Conservation (phyloP, 192 early-diverging fungal species). For the Phlyctochytrium arcticum region DNA sequence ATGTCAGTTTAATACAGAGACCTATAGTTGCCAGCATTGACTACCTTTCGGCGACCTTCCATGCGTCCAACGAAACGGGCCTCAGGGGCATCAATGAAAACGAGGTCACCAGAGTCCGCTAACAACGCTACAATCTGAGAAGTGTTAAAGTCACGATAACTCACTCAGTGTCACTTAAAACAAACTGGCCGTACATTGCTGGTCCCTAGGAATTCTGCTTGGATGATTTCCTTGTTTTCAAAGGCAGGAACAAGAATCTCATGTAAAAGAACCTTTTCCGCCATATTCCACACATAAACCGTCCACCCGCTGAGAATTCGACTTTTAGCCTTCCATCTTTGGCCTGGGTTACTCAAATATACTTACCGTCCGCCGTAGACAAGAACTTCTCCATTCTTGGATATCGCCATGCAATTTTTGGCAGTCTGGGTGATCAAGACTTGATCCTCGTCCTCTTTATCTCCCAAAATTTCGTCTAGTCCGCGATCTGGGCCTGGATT, state of each 20-base stretch:
- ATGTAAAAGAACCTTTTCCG: slow-evolving; percentile 42
- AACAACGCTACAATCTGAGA: slow-evolving; percentile 34
- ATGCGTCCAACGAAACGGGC: slow-evolving; percentile 40
- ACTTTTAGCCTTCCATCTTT: not conserved
- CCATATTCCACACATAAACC: slow-evolving; percentile 44
- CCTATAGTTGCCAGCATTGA: not conserved
- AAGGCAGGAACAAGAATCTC: slow-evolving; percentile 45
- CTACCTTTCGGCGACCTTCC: slow-evolving; percentile 23
- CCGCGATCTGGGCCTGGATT: too few species aligned
- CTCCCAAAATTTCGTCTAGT: too few species aligned
- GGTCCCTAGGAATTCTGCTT: slow-evolving; percentile 40
- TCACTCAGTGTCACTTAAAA: not conserved
- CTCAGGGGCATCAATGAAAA: slow-evolving; percentile 39
- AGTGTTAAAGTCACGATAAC: not conserved
- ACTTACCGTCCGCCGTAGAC: slow-evolving; percentile 41
- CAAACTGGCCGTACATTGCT: slow-evolving; percentile 20
- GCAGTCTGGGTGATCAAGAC: too few species aligned
- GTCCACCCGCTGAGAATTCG: slow-evolving; percentile 26
- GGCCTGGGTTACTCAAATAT: not conserved
- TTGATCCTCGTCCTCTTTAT: too few species aligned
- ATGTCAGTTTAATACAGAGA: not conserved
- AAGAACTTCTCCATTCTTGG: slow-evolving; percentile 37
- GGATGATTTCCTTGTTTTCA: slow-evolving; percentile 27
- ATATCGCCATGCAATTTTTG: slow-evolving; percentile 2
- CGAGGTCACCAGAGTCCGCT: slow-evolving; percentile 37